Evolutionary conservation across 129 eudicot genomes (phyloP), one percentile per base, ranked within the genome.

Genomic region (Pittosporum tobira): DNA sequence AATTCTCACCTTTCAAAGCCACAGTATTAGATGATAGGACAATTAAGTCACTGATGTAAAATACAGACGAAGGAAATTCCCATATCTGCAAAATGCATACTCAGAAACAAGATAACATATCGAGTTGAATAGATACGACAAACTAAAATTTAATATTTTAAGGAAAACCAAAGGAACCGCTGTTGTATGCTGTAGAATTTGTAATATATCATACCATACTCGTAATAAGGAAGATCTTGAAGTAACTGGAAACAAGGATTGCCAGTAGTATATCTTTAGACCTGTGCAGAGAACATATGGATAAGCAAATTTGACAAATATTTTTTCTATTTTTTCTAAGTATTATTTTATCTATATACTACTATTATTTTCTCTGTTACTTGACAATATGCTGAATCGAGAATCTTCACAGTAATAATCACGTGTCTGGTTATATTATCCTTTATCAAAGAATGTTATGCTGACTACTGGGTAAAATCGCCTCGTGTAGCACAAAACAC

Each of bases 31-130:
- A 90, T 18, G 97, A 85, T 65, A 85, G 44, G 45, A 90, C 94
- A 66, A 85, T 71, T 63, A 82, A 62, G 70, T 90, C 95, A 51
- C 78, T 67, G 66, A 90, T 73, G 63, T 77, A 77, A 51, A 82
- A 63, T 71, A 80, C 97, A 3, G 84, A 78, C 70, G 88, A 30
- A 67, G 97, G 97, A 71, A 90, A 90, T 52, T 85, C 95, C 95
- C 97, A 90, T 47, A 85, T 88, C 94, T 81, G 46, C 59, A 73
- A 0, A 59, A 42, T 26, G 29, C 27, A 52, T 24, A 52, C 25
- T 31, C 18, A 26, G 31, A 5, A 26, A 23, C 70, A 38, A 73
- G 60, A 64, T 10, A 38, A 38, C 0, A 48, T 29, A 48, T 16
- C 9, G 9, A 62, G 16, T 28, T 37, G 34, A 3, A 22, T n/a